Base-by-base conservation (phyloP, 192 early-diverging fungal genomes). In the Oehlia diaphana region DNA sequence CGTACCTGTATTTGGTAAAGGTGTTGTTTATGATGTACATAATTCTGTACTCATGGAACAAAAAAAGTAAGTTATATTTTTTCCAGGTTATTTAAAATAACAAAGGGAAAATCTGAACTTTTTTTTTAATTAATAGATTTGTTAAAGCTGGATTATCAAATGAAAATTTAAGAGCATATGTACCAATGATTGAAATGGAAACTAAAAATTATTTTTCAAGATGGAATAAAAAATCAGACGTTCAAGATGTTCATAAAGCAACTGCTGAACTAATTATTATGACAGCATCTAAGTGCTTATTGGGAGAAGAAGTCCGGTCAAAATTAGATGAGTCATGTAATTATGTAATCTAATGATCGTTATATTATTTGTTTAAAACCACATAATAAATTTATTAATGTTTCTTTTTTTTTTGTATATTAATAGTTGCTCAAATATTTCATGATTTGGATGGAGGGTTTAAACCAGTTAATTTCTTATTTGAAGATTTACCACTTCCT, bases 31-130 rank as follows among this genome's bases (percentile, higher is more conserved):
- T 88, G 97, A 99, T 84, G 95, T 95, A 63, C 91, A 90, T 35
- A 96, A 98, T 85, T 79, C 90, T 49, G 88, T 96, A 67, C 92
- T 99, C 79, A 98, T 99, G 96, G 96, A 99, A 87, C 97, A 99
- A 87, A 99, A 99, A 89, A 96, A 88, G 93, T 92, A 82, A 67
- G 74, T n/a, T 31, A 47, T 12, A 47, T 16, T 39, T 65, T n/a
- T 39, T 69, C 10, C 7, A 42, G 5, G 39, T 6, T 53, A 3
- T n/a, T 35, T 33, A 70, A 42, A 10, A 33, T 3, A 28, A 53
- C 21, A 49, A 50, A 16, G 35, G 8, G 31, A 53, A 26, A 9
- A 16, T 44, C 73, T 50, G 28, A 50, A 44, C 14, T 39, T 68
- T 61, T 61, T 44, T 42, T 28, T 58, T 71, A 10, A 13, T 58